Evolutionary conservation across 148 eudicot genomes (phyloP), one percentile per base, ranked within the genome.

Genomic region (Rhododendron ferrugineum): DNA sequence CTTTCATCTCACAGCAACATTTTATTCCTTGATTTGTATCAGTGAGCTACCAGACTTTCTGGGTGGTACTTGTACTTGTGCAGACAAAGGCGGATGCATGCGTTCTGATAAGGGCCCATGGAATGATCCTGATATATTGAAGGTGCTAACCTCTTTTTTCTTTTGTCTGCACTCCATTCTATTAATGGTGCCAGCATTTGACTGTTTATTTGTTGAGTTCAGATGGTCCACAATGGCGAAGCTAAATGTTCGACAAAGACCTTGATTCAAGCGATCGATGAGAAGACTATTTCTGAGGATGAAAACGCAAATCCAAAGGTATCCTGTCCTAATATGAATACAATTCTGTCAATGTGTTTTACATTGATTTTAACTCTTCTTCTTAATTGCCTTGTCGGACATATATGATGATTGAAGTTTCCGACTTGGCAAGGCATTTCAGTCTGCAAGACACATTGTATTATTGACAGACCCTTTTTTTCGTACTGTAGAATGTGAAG

Each of bases 51-150:
- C 98, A 52, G 98, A 94, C 78, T 96, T 96, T 85, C 85, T 94
- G 88, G 98, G 98, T 23, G 98, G 98, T 76, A 90, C 91, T 26
- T 96, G 98, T 86, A 96, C 91, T 70, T 96, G 98, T 85, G 91
- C 93, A 13, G 94, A 92, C 80, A 89, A 92, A 84, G 98, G 96
- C 30, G 98, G 98, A 64, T 96, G 98, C 83, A 88, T 94, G 94
- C 89, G 89, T 75, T 96, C 98, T 32, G 98, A 96, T 88, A 96
- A 94, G 80, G 98, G 98, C 72, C 98, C 98, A 22, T 96, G 98
- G 98, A 93, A 94, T 82, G 94, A 96, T 84, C 89, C 94, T 54
- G 96, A 93, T 66, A 92, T 93, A 76, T 86, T 96, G 91, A 94
- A 94, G 98, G 98, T 96, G n/a, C 20, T 70, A 40, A 32, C 3